Base-by-base conservation (phyloP, 2,329 filamentous ascomycete genomes). In the Xylaria sp. region DNA sequence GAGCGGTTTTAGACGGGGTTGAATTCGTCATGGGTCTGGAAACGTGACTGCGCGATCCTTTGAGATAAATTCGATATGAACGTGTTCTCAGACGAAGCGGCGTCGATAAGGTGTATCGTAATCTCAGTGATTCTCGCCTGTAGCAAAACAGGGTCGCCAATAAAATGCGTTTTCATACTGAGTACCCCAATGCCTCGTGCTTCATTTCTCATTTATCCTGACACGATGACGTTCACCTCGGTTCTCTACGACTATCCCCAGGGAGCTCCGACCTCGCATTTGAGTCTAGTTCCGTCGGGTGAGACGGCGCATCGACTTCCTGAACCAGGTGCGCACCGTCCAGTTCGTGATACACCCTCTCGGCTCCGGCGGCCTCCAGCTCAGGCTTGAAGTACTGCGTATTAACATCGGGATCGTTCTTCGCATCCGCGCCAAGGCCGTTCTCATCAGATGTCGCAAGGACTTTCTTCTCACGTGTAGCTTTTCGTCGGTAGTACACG, bases 401-500 rank as follows among this genome's bases (percentile, higher is more conserved):
- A 15, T 20, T 17, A 23, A 1, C 51, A 17, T 40, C 33, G 23
- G 23, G 23, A 6, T 9, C 9, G 0, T 6, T 28, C 17, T 42
- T 58, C 17, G 31, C 53, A 5, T 65, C 46, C 17, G 17, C 7
- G 3, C 1, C 28, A 4, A 6, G n/a, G 9, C 5, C 7, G 20
- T 10, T 6, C 7, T 1, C 17, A 6, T 33, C 26, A 17, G 49
- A 10, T 17, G 13, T n/a, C 6, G 15, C 17, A 17, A 11, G 4
- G 6, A 40, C 33, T 23, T 28, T 38, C 28, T 44, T 61, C 31
- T 40, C 58, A 11, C 53, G 64, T 2, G 1, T 36, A 1, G 51
- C 40, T 58, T 66, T 62, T 26, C 64, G 33, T 2, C 64, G 31
- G 33, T 66, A 66, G 36, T 62, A 58, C 3, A 62, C n/a, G 3